Conservation (phyloP, 371 early-diverging fungal genomes). For the Mucor velutinosus region DNA sequence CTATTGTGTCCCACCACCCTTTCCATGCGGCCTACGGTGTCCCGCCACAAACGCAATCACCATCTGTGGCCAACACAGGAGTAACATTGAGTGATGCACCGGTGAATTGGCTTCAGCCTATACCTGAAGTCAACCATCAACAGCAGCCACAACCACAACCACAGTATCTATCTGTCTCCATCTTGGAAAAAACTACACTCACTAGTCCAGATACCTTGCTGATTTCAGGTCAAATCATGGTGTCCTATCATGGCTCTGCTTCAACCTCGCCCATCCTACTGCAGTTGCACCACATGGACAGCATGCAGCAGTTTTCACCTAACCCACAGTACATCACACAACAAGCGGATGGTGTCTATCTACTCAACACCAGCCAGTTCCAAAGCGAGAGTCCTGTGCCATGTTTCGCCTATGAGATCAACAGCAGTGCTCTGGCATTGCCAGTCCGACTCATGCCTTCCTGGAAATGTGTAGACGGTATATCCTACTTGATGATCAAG, state of each 20-base stretch:
- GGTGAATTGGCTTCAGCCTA: conserved; percentile 6
- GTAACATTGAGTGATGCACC: neutral
- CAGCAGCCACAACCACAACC: neutral
- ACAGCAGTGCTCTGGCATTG: neutral
- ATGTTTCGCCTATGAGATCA: conserved; percentile 4
- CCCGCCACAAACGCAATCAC: neutral
- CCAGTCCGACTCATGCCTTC: conserved; percentile 6
- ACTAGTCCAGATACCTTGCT: neutral
- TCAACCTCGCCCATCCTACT: neutral
- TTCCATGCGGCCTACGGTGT: neutral
- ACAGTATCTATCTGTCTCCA: neutral
- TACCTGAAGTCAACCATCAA: conserved; percentile 7
- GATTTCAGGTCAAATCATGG: conserved; percentile 1
- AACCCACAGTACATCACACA: neutral
- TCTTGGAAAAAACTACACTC: neutral
- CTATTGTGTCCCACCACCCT: neutral
- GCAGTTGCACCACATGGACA: neutral
- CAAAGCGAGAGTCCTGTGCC: neutral
- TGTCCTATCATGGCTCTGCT: neutral
- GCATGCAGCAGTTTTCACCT: neutral
- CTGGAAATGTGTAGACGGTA: conserved; percentile 14
- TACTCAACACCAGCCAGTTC: neutral
- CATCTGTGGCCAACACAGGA: neutral
- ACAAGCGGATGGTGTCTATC: neutral
- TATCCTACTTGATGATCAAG: conserved; percentile 11